Evolutionary conservation across 495 filamentous ascomycete species (phyloP).

Genomic region (Endocarpon pusillum): DNA sequence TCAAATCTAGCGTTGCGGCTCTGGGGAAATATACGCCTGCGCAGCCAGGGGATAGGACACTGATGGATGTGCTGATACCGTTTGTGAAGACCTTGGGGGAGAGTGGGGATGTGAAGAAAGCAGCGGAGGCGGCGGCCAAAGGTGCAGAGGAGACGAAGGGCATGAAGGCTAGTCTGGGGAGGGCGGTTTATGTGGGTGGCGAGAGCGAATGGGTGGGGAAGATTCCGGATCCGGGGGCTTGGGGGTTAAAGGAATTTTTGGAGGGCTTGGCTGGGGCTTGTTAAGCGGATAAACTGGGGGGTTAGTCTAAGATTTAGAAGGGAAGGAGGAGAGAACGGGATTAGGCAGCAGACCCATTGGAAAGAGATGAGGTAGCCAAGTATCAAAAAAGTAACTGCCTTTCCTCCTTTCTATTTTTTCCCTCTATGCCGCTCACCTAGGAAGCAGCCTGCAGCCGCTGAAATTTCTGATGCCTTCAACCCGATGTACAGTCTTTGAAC

Average conservation of each 20-base stretch:
- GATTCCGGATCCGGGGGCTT: constrained; percentile 84
- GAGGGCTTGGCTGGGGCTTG: constrained; percentile 44
- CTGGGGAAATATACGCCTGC: constrained; percentile 81
- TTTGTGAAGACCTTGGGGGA: constrained; percentile 57
- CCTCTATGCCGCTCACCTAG: too few relatives aligned
- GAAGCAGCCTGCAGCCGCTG: too few relatives aligned
- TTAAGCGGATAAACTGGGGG: background rate
- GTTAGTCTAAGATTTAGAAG: background rate
- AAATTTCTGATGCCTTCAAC: too few relatives aligned
- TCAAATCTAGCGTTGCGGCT: constrained; percentile 49
- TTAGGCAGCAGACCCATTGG: background rate
- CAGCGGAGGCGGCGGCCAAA: constrained; percentile 55
- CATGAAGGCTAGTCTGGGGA: constrained; percentile 77
- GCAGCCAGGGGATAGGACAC: constrained; percentile 69
- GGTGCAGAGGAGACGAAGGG: constrained; percentile 73
- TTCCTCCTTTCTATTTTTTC: too few relatives aligned
- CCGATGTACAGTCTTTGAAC: too few relatives aligned
- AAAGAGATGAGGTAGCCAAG: too few relatives aligned
- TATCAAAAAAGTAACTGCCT: too few relatives aligned
- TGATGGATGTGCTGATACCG: constrained; percentile 79
- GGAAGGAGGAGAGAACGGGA: background rate
- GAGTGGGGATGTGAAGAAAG: constrained; percentile 45
- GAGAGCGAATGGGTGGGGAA: constrained; percentile 51
- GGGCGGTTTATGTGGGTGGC: constrained; percentile 86
- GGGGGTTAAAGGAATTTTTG: constrained; percentile 68